A percentile compares a stretch with the other conserved stretches of the same genome.
Conservation (phyloP, 164 flowering plant species). For the Umbilicus rupestris region DNA sequence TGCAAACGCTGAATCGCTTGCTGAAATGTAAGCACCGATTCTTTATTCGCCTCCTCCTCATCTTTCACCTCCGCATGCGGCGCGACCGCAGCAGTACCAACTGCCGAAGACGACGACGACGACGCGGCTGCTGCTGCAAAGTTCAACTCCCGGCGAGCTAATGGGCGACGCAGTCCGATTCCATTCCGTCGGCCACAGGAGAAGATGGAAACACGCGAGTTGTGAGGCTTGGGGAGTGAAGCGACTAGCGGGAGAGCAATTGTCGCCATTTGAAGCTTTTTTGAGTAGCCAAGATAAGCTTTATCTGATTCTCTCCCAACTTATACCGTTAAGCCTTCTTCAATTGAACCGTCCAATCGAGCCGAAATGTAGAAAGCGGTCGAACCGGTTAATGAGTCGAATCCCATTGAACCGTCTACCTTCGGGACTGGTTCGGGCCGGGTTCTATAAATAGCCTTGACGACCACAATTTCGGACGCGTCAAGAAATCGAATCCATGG, state of each 20-base stretch:
- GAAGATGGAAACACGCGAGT: slow-evolving; percentile 18
- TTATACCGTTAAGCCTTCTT: not conserved
- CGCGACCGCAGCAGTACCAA: slow-evolving; percentile 18
- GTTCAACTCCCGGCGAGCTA: not conserved
- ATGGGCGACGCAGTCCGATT: slow-evolving; percentile 13
- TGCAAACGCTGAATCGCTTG: slow-evolving; percentile 95
- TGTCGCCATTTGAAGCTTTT: slow-evolving; percentile 33
- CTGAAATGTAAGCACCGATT: slow-evolving; percentile 64
- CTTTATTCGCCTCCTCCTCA: too few species aligned
- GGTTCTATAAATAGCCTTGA: too few species aligned
- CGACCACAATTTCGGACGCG: not conserved
- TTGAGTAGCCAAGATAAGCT: not conserved
- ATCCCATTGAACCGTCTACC: too few species aligned
- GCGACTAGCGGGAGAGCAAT: slow-evolving; percentile 33
- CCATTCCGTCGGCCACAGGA: slow-evolving; percentile 12
- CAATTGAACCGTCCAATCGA: not conserved
- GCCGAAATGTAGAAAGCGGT: not conserved
- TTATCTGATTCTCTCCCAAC: not conserved
- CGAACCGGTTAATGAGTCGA: too few species aligned
- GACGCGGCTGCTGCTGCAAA: slow-evolving; percentile 11
- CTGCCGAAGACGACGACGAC: slow-evolving; percentile 18
- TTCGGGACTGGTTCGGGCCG: too few species aligned
- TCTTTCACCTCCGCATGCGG: slow-evolving; percentile 18
- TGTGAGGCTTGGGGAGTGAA: slow-evolving; percentile 25
- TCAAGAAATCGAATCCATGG: slow-evolving; percentile 16